Evolutionary conservation across 352 stramenopile genomes (phyloP), one percentile per base, ranked within the genome.

Genomic region (Globisporangium solare): DNA sequence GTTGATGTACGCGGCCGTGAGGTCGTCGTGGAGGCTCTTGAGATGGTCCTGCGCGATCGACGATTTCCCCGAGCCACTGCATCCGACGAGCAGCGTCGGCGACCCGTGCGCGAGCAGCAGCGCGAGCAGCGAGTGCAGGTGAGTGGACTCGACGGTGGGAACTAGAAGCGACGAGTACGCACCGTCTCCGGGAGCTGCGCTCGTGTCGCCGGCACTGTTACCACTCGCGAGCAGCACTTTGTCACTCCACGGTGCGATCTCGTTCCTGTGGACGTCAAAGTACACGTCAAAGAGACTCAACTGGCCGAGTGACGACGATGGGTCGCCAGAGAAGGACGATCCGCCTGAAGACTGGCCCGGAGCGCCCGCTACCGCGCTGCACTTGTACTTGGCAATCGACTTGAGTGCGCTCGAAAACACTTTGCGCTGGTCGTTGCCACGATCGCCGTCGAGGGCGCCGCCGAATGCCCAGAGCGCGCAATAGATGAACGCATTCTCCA

Each of bases 401-500:
- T 81, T 86, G 46, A 92, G 76, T 1, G 76, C 61, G 1, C 60
- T 70, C 0, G 82, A 85, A 46, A 92, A 92, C 2, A 69, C 47
- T 35, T 72, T 71, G 15, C 79, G 71, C 56, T 84, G 76, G 54
- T 88, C 76, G 22, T 78, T 79, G 0, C 64, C 64, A 41, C 85
- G 76, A 18, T 98, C 94, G 49, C 88, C 82, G 21, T 96, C 86
- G 43, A 99, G 85, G 2, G 88, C 75, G 51, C 96, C 96, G 17
- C 95, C 95, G 67, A 99, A 98, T 2, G 96, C 95, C 96, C 96
- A 99, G 58, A 98, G 76, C 12, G 87, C 79, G 53, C 87, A 97
- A 67, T 98, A 98, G 17, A 95, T 80, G 73, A 99, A 99, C 12
- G 97, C 79, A 51, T 97, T 96, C 59, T 99, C 95, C 39, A 99